Evolutionary conservation across 1,284 basidiomycete genomes (phyloP).

Genomic region (Trametes versicolor): DNA sequence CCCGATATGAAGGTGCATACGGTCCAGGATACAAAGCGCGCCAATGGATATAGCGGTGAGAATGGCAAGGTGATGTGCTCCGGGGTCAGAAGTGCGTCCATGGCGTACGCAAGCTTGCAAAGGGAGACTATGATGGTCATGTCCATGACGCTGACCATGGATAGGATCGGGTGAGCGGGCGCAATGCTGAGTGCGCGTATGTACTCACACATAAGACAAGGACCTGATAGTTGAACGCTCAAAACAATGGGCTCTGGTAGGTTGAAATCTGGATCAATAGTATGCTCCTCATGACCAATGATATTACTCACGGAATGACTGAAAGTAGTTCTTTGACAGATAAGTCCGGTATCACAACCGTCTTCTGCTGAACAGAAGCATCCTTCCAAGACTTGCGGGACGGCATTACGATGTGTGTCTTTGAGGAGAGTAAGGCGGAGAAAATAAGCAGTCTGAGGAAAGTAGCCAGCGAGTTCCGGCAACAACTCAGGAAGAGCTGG

Average conservation of each 20-base stretch:
- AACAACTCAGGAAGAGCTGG: not conserved
- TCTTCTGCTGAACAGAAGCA: slow-evolving; percentile 61
- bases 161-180: slow-evolving; percentile 9
- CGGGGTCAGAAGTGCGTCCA: slow-evolving; percentile 72
- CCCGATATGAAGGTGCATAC: slow-evolving; percentile 86
- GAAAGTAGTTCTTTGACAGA: slow-evolving; percentile 88
- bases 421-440: not conserved
- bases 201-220: slow-evolving; percentile 78
- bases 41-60: slow-evolving; percentile 69
- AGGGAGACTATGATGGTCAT: slow-evolving; percentile 72
- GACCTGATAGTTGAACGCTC: slow-evolving; percentile 91
- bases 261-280: not conserved
- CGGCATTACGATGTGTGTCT: not conserved
- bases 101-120: slow-evolving; percentile 76
- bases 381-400: slow-evolving; percentile 5
- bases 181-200: slow-evolving; percentile 1
- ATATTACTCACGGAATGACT: slow-evolving; percentile 81
- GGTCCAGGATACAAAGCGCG: slow-evolving; percentile 80
- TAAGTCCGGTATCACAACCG: slow-evolving; percentile 81
- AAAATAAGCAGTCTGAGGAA: not conserved
- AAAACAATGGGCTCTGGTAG: slow-evolving; percentile 87
- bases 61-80: slow-evolving; percentile 66
- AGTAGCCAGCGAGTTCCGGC: not conserved
- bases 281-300: not conserved
- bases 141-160: slow-evolving; percentile 73